Conservation (phyloP, 768 basidiomycete species). For the Mycena epipterygia region DNA sequence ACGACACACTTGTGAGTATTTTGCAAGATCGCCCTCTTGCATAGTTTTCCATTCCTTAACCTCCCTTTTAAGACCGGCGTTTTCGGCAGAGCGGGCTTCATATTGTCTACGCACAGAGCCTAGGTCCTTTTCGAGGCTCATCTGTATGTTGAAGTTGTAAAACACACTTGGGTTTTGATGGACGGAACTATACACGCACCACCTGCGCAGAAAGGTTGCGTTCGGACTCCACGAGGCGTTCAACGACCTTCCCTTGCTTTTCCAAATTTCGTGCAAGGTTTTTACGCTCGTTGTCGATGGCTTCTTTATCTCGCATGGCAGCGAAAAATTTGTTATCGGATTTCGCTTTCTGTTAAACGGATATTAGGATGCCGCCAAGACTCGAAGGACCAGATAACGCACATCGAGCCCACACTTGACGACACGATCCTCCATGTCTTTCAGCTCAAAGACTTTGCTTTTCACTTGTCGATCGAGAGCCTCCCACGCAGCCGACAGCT, state of each 20-base stretch:
- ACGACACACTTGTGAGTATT: constrained; percentile 54
- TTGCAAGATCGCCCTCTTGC: constrained; percentile 55
- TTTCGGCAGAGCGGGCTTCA: constrained; percentile 18
- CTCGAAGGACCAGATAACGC: constrained; percentile 37
- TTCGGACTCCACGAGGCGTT: constrained; percentile 74
- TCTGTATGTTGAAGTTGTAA: constrained; percentile 40
- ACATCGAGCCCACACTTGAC: constrained; percentile 79
- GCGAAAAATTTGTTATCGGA: constrained; percentile 95
- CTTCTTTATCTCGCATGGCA: constrained; percentile 91
- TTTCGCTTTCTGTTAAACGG: constrained; percentile 85
- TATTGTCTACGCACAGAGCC: constrained; percentile 9
- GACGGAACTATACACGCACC: constrained; percentile 59
- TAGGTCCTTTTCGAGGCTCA: constrained; percentile 33
- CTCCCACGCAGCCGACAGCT: constrained; percentile 90
- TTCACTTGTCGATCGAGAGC: constrained; percentile 83
- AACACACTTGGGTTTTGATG: not conserved
- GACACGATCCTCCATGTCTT: constrained; percentile 79
- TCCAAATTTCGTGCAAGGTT: constrained; percentile 63
- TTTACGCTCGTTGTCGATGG: constrained; percentile 82
- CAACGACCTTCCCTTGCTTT: constrained; percentile 69
- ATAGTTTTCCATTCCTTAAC: constrained; percentile 47
- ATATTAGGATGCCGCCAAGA: not conserved
- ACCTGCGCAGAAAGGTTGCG: constrained; percentile 69
- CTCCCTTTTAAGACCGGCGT: constrained; percentile 60
- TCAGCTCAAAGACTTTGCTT: constrained; percentile 89